These are phyloP conservation scores for Adenanthera pavonina DNA, from an alignment of 306 rosid genomes.

Conservation along the genomic window DNA sequence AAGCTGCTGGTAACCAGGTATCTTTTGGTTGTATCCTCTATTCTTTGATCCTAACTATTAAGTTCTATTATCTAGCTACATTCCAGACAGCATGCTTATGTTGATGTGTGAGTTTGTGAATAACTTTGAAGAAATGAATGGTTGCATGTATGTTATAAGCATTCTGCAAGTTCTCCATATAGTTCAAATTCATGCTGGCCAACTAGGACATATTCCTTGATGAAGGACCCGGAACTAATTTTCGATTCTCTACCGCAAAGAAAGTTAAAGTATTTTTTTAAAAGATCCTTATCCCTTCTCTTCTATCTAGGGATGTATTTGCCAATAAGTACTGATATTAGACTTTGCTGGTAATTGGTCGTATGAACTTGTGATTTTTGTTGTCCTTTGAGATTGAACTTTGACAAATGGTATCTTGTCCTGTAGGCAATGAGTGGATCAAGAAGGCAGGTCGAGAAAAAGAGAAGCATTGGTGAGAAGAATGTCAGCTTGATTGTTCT, in stretches of 20 bases:
- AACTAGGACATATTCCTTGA: neutral
- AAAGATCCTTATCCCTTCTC: neutral
- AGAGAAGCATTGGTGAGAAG: constrained; percentile 75
- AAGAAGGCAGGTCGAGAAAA: constrained; percentile 76
- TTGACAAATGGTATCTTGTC: constrained; percentile 29
- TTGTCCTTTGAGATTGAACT: constrained; percentile 36
- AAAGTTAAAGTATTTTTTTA: neutral
- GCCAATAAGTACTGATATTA: constrained; percentile 32
- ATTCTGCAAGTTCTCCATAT: neutral
- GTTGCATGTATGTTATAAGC: neutral
- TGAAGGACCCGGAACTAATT: neutral
- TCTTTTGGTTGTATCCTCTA: constrained; percentile 17
- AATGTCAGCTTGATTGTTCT: constrained; percentile 91
- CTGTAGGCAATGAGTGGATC: constrained; percentile 61
- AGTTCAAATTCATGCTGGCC: neutral
- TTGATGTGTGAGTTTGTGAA: neutral
- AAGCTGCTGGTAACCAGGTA: constrained; percentile 61
- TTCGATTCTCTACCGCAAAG: neutral
- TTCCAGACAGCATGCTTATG: neutral
- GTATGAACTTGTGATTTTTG: constrained; percentile 4
- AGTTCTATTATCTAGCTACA: neutral
- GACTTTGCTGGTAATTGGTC: constrained; percentile 28
- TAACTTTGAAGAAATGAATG: constrained; percentile 3
- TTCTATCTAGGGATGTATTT: constrained; percentile 58
- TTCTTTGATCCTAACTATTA: neutral